These are phyloP conservation scores for Capronia americana DNA, from an alignment of 2,329 filamentous ascomycete genomes.

Conservation along the genomic window DNA sequence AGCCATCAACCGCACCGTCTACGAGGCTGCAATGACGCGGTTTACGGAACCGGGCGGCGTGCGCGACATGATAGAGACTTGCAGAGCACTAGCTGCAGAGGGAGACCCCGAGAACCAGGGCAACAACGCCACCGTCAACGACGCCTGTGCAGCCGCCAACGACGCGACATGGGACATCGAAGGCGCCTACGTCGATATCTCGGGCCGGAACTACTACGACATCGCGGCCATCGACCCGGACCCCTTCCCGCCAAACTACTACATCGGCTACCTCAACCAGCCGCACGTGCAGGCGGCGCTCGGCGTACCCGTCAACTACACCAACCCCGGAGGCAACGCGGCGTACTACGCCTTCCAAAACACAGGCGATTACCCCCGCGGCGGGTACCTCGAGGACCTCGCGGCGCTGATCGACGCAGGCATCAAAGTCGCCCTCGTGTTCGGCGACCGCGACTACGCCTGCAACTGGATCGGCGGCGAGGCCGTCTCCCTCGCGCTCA, in stretches of 20 bases:
- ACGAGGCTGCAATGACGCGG: constrained; percentile 48
- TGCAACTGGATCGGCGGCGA: constrained; percentile 9
- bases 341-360: constrained; percentile 55
- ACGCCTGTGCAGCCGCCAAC: constrained; percentile 49
- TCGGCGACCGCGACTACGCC: constrained; percentile 52
- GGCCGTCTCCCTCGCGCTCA: constrained; percentile 44
- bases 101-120: constrained; percentile 52
- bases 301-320: constrained; percentile 63
- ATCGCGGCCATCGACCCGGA: constrained; percentile 54
- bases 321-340: constrained; percentile 48
- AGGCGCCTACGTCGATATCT: constrained; percentile 35
- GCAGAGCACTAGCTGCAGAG: constrained; percentile 49
- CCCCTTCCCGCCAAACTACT: constrained; percentile 56
- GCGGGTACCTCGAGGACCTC: constrained; percentile 54
- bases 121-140: constrained; percentile 44
- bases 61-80: constrained; percentile 55
- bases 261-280: constrained; percentile 59
- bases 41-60: constrained; percentile 52
- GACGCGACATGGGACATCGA: constrained; percentile 48
- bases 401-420: constrained; percentile 60
- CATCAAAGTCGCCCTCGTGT: constrained; percentile 51
- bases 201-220: constrained; percentile 59
- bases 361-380: constrained; percentile 42
- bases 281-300: constrained; percentile 59
- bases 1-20: constrained; percentile 51